These are phyloP conservation scores for Gastrolobium bilobum DNA, from an alignment of 306 rosid genomes.

Conservation along the genomic window DNA sequence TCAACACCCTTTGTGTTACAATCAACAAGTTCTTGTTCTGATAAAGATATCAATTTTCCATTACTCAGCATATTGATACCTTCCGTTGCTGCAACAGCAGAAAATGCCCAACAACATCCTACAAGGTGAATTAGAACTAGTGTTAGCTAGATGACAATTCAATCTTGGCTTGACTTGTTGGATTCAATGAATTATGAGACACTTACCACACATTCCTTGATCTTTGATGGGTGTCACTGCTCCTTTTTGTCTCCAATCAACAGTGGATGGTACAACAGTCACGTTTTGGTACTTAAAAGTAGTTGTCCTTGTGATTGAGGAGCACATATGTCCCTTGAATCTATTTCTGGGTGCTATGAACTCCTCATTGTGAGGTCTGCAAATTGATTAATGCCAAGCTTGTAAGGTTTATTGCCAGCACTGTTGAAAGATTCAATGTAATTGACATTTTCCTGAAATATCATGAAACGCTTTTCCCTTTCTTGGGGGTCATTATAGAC, in stretches of 20 bases:
- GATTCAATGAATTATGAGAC: neutral
- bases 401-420: conserved; percentile 52
- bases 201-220: conserved; percentile 63
- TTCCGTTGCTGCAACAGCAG: conserved; percentile 62
- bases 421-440: conserved; percentile 46
- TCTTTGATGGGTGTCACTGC: conserved; percentile 62
- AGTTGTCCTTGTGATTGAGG: conserved; percentile 34
- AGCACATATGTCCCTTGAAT: conserved; percentile 59
- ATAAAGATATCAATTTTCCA: conserved; percentile 49
- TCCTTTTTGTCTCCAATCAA: conserved; percentile 62
- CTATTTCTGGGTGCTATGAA: conserved; percentile 50
- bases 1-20: conserved; percentile 54
- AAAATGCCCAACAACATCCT: conserved; percentile 68
- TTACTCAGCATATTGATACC: conserved; percentile 49
- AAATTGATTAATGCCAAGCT: conserved; percentile 42
- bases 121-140: neutral
- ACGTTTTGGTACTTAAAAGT: conserved; percentile 58
- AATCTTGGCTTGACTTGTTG: neutral
- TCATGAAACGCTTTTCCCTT: conserved; percentile 48
- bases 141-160: neutral
- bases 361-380: conserved; percentile 61
- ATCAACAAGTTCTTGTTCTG: conserved; percentile 65
- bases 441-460: conserved; percentile 52
- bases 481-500: conserved; percentile 30
- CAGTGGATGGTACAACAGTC: conserved; percentile 34